phyloP scores from a whole-genome alignment of 2,329 filamentous ascomycete genomes.

The Neopestalotiopsis rosae region DNA sequence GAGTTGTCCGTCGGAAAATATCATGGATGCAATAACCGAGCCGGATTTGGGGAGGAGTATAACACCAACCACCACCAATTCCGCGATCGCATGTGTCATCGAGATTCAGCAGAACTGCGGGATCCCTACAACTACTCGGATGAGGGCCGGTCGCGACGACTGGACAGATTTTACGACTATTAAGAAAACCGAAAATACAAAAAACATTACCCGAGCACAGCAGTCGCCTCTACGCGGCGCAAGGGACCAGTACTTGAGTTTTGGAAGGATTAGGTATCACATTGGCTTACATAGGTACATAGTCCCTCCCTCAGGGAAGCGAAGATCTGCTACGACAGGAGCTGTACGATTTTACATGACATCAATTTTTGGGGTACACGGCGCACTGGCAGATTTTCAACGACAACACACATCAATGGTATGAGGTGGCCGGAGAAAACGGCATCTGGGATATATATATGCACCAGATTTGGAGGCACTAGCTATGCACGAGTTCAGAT shows the following conservation, averaged over 20 bases:
- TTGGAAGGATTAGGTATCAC: neutral
- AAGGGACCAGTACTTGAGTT: conserved; percentile 12
- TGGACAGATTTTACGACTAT: neutral
- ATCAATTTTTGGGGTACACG: neutral
- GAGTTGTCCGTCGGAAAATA: conserved; percentile 9
- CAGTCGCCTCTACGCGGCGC: conserved; percentile 16
- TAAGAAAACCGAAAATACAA: conserved; percentile 3
- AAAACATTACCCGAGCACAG: conserved; percentile 16
- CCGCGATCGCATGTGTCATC: neutral
- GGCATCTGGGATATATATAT: neutral
- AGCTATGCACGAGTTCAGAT: neutral
- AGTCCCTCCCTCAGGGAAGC: conserved; percentile 6
- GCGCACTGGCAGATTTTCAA: conserved; percentile 1
- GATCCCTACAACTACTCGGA: conserved; percentile 13
- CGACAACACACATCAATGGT: neutral
- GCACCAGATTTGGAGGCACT: neutral
- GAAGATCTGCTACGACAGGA: conserved; percentile 11
- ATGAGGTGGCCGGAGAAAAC: neutral
- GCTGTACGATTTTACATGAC: conserved; percentile 5
- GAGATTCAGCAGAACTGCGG: neutral
- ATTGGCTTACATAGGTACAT: neutral
- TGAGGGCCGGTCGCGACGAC: neutral
- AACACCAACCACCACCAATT: neutral
- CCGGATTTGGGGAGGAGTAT: too few relatives aligned
- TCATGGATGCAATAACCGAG: conserved; percentile 6